Conservation (phyloP, 345 rosid genomes). For the Balakata baccata region DNA sequence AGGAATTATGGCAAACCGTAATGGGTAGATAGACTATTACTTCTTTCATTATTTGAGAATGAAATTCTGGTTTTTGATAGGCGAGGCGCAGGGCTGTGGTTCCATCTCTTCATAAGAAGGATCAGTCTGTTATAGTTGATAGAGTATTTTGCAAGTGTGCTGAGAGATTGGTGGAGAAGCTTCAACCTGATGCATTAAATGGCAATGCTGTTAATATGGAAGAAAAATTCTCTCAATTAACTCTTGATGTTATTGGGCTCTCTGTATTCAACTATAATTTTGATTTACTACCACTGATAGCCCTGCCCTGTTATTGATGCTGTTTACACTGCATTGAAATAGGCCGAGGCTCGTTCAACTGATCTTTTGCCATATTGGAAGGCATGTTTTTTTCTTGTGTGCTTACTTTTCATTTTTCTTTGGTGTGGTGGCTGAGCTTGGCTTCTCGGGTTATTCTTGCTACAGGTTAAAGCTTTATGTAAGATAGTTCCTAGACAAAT, state of each 20-base stretch:
- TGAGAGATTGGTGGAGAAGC: slow-evolving; percentile 83
- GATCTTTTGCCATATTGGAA: slow-evolving; percentile 95
- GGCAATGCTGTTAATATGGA: slow-evolving; percentile 93
- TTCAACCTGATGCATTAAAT: slow-evolving; percentile 56
- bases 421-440: slow-evolving; percentile 7
- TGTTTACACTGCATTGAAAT: slow-evolving; percentile 85
- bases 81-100: slow-evolving; percentile 87
- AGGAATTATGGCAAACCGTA: slow-evolving; percentile 56
- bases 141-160: slow-evolving; percentile 88
- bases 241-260: slow-evolving; percentile 88
- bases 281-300: slow-evolving; percentile 74
- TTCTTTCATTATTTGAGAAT: slow-evolving; percentile 4
- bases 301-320: slow-evolving; percentile 90
- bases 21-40: neutral
- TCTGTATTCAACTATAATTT: slow-evolving; percentile 84
- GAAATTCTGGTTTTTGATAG: slow-evolving; percentile 34
- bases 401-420: slow-evolving; percentile 2
- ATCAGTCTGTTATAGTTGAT: slow-evolving; percentile 83
- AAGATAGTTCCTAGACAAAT: slow-evolving; percentile 88
- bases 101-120: slow-evolving; percentile 92
- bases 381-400: slow-evolving; percentile 39
- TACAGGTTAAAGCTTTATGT: slow-evolving; percentile 62
- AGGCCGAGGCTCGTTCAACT: slow-evolving; percentile 91
- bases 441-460: slow-evolving; percentile 7
- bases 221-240: slow-evolving; percentile 77